Base-by-base conservation (phyloP, 106 monocot species). In the Gastrodia elata region DNA sequence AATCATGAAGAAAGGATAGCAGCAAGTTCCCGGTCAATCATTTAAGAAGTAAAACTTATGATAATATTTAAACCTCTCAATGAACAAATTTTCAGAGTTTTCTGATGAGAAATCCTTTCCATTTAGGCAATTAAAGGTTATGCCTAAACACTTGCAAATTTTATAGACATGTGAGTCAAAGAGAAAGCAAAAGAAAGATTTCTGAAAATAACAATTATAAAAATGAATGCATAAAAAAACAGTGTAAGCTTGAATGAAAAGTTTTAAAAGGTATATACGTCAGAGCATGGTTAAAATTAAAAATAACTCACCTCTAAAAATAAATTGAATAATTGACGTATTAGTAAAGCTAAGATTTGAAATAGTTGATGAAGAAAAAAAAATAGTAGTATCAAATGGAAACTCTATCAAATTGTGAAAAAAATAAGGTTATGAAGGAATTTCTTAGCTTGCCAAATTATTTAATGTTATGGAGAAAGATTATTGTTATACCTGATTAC, bases 41-140 rank as follows among this genome's bases (percentile, higher is more conserved):
- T 7, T 67, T 8, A 67, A 18, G 20, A 67, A 67, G 67, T 37
- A 37, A 20, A 67, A 67, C 67, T 67, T 37, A 67, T 67, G 35
- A 18, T 67, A 18, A 67, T 20, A 1, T 18, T 67, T 38, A 38
- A 67, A 67, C 37, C 30, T 35, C 5, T 20, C 38, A 38, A 67
- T 34, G 5, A 58, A 20, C 20, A 37, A 9, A 64, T 30, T 15
- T 64, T 38, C 15, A 36, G 67, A 67, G 37, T 67, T 38, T 15
- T 13, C 10, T 30, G 27, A 15, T 28, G 28, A 61, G 61, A 18
- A 52, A 61, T 10, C 61, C 61, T n/a, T 61, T 27, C 67, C 11
- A 38, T 37, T 64, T 67, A 67, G 37, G 37, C 8, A 61, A 61
- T 30, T 30, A 52, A 67, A 37, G 67, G 35, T 67, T n/a, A 8